Conservation (phyloP, 2,329 filamentous ascomycete species). For the Cordyceps cicadae region DNA sequence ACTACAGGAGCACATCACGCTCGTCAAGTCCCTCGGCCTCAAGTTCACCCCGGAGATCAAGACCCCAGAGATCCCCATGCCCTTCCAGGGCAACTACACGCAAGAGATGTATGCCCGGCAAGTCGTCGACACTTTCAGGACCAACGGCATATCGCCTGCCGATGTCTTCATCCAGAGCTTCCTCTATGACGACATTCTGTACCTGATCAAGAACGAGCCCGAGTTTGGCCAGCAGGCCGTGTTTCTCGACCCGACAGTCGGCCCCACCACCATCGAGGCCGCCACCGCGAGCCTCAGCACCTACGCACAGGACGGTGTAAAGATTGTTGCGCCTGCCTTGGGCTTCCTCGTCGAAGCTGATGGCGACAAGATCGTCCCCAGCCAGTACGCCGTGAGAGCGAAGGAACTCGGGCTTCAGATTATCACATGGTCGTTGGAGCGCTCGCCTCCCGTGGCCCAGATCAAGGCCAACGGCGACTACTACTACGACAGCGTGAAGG, state of each 20-base stretch:
- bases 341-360: constrained; percentile 50
- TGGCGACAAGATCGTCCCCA: constrained; percentile 50
- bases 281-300: constrained; percentile 48
- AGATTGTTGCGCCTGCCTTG: constrained; percentile 55
- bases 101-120: constrained; percentile 57
- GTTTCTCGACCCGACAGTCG: constrained; percentile 55
- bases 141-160: constrained; percentile 40
- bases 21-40: constrained; percentile 49
- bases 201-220: constrained; percentile 57
- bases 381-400: constrained; percentile 52
- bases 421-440: constrained; percentile 61
- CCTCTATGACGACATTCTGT: constrained; percentile 53
- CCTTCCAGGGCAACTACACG: constrained; percentile 56
- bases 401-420: constrained; percentile 55
- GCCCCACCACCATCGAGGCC: constrained; percentile 41
- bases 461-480: constrained; percentile 37
- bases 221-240: constrained; percentile 54
- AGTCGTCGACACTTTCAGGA: constrained; percentile 52
- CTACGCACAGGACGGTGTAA: constrained; percentile 50
- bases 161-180: constrained; percentile 60
- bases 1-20: constrained; percentile 53
- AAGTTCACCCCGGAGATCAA: constrained; percentile 62
- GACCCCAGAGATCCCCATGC: constrained; percentile 61
- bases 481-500: constrained; percentile 48
- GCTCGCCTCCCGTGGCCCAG: constrained; percentile 50